Conservation (phyloP, 208 protist genomes). For the Crithidia expoeki region DNA sequence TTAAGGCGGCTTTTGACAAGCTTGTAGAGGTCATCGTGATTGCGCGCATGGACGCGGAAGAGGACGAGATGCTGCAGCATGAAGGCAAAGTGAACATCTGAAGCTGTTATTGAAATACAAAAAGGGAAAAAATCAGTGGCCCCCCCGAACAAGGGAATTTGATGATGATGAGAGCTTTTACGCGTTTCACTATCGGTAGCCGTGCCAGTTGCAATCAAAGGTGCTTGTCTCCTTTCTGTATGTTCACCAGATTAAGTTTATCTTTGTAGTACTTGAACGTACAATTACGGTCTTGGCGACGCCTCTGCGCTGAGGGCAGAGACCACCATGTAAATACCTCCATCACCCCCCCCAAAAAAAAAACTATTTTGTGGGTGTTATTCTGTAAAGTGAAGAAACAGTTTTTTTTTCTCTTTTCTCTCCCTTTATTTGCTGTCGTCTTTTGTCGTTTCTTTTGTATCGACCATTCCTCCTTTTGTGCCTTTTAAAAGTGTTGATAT, state of each 20-base stretch:
- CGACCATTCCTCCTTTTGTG: no score
- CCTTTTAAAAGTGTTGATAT: no score
- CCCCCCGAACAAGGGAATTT: no score
- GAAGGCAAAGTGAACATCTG: constrained; percentile 40
- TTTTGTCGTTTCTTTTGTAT: no score
- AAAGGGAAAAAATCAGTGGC: background rate
- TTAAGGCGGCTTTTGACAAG: constrained; percentile 89
- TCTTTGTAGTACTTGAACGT: no score
- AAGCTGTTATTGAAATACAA: background rate
- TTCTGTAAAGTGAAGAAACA: background rate
- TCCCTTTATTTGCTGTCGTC: background rate
- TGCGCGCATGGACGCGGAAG: constrained; percentile 67
- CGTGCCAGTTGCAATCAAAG: no score
- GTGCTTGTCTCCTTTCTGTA: no score
- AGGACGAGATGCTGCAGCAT: constrained; percentile 68
- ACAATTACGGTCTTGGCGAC: no score
- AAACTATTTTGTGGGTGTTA: no score
- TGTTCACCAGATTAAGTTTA: no score
- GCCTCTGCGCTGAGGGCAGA: background rate
- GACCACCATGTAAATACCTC: background rate
- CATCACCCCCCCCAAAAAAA: background rate
- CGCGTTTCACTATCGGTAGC: no score
- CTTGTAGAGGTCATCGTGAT: constrained; percentile 77
- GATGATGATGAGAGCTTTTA: no score
- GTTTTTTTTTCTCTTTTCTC: background rate